Base-by-base conservation (phyloP, 2,329 filamentous ascomycete genomes). In the Hypomyces perniciosus region DNA sequence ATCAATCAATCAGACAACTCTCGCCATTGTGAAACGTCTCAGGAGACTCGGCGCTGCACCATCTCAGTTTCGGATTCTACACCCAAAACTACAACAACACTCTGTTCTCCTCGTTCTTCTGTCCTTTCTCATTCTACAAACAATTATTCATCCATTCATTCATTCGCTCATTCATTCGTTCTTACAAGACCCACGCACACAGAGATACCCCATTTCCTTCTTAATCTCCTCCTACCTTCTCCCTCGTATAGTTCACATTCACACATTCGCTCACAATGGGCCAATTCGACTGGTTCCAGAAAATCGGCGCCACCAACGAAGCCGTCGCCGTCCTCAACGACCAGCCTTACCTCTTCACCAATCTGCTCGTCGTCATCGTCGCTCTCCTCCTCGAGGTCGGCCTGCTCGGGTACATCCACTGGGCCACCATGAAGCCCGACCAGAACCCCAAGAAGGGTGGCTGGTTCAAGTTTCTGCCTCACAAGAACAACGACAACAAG, bases 261-360 rank as follows among this genome's bases (percentile, higher is more conserved):
- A 20, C 20, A 20, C 13, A 44, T 39, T 27, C 26, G n/a, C 33
- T 9, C 37, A 48, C 43, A 27, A 75, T 75, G 70, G 77, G 73
- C 54, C 71, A 78, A 63, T 83, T 82, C 63, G 76, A 76, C 64
- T 83, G 76, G 72, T 75, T 83, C 57, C 61, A 61, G 59, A 73
- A 68, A 53, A 75, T 83, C 59, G 80, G 80, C 65, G 80, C 79
- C 44, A 82, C 80, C 13, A 69, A 72, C 34, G 68, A 80, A 62
- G 79, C 79, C 57, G 77, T 83, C 59, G 78, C 77, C 56, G 74
- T 76, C 48, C 71, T 83, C 62, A 82, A 83, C 68, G 78, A 83
- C 60, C 80, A 83, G 65, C 79, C 80, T 26, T 68, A 76, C 54
- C 70, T 83, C 48, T 81, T 83, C 68, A 78, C 72, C 56, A 76